Evolutionary conservation across 108 stramenopile genomes (phyloP), one percentile per base, ranked within the genome.

Genomic region (Cyclotella sp.): DNA sequence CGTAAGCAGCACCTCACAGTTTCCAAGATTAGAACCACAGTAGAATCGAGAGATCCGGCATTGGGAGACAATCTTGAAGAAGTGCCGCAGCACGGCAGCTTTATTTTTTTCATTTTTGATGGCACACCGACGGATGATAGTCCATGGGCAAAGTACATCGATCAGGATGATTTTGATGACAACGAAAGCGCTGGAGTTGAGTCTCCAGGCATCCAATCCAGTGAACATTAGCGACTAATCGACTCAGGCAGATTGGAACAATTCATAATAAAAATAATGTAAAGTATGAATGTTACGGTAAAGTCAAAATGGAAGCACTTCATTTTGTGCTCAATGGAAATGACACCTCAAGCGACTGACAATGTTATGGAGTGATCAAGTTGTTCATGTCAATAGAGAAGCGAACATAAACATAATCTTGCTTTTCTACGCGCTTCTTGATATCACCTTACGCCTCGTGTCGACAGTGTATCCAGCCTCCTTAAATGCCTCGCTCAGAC

Each of bases 401-500:
- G 3, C 8, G 16, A 16, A 19, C 19, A 19, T n/a, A n/a, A n/a
- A n/a, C n/a, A n/a, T n/a, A n/a, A n/a, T 19, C 19, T 8, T 51
- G 1, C 24, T 14, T 22, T 34, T 3, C 19, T 53, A 68, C 49
- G 52, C 34, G 45, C 40, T 75, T 61, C 86, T 62, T 14, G 69
- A 66, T 78, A 93, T 90, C 16, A 90, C 77, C 12, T 78, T 73
- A 45, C 88, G 70, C n/a, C 81, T 71, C 61, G 81, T 81, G 76
- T 95, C 94, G 34, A 91, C 75, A 16, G 72, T 68, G 66, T 95
- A 95, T 6, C 94, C 94, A 34, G 89, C 90, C 69, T 95, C 94
- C 60, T 72, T 47, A 71, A 95, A 95, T 27, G 84, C 84, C 26
- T 81, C 57, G 0, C 88, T 81, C 46, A 82, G 75, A 62, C 82